Conservation (phyloP, 1,284 basidiomycete species). For the Puccinia triticina region DNA sequence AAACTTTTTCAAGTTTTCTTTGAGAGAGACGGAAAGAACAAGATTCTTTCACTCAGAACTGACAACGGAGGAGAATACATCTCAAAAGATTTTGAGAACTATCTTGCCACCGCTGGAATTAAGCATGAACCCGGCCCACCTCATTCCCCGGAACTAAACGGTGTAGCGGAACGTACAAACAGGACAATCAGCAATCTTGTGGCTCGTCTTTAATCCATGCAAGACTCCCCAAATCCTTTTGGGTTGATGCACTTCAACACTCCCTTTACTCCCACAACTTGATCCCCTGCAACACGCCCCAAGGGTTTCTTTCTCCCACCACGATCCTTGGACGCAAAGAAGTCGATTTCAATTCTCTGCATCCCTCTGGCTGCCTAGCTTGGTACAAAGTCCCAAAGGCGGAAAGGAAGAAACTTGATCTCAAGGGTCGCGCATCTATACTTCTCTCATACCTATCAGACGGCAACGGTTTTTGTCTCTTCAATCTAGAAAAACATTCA, state of each 20-base stretch:
- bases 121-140: background rate
- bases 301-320: background rate
- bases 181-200: slow-evolving; percentile 1
- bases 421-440: background rate
- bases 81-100: background rate
- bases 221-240: background rate
- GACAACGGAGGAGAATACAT: slow-evolving; percentile 25
- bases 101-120: background rate
- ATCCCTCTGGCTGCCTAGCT: too few relatives aligned
- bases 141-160: slow-evolving; percentile 24
- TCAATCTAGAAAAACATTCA: background rate
- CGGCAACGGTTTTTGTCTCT: background rate
- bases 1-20: slow-evolving; percentile 57
- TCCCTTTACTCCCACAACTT: background rate
- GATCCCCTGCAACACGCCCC: slow-evolving; percentile 4
- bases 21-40: slow-evolving; percentile 54
- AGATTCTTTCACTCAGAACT: background rate
- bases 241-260: background rate
- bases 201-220: background rate
- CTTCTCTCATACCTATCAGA: slow-evolving; percentile 1
- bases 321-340: background rate
- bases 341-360: background rate
- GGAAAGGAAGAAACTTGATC: background rate
- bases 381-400: too few relatives aligned
- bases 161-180: slow-evolving; percentile 8